phyloP scores from a whole-genome alignment of 2,329 filamentous ascomycete genomes.

The Periconia digitata region DNA sequence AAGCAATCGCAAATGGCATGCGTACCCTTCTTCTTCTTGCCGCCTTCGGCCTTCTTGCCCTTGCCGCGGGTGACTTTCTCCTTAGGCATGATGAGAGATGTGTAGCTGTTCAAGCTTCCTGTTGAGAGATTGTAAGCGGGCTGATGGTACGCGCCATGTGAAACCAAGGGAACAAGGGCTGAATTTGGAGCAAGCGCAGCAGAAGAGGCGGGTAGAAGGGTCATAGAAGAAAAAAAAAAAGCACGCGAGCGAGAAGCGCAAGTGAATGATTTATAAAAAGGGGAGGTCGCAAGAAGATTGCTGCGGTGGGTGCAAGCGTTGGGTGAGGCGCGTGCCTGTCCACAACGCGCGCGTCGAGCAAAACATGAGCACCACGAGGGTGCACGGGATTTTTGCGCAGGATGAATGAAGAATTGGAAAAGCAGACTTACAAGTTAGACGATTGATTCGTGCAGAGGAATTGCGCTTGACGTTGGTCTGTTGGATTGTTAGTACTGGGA shows the following conservation, averaged over 20 bases:
- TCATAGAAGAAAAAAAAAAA: conserved; percentile 4
- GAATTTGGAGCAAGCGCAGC: too few species aligned
- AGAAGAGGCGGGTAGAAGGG: too few species aligned
- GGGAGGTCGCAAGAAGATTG: too few species aligned
- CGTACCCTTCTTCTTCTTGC: conserved; percentile 74
- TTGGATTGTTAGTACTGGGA: conserved; percentile 32
- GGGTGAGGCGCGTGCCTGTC: conserved; percentile 14
- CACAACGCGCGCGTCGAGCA: conserved; percentile 31
- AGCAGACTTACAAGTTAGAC: conserved; percentile 26
- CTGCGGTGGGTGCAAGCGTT: too few species aligned
- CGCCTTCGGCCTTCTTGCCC: conserved; percentile 58
- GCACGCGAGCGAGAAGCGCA: conserved; percentile 1
- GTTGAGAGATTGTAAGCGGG: conserved; percentile 14
- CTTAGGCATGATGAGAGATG: conserved; percentile 63
- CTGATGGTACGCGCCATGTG: conserved; percentile 1
- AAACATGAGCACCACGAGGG: conserved; percentile 35
- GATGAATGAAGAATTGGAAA: conserved; percentile 25
- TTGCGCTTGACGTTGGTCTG: conserved; percentile 28
- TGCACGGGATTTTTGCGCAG: conserved; percentile 26
- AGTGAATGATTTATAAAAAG: too few species aligned
- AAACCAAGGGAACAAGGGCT: too few species aligned
- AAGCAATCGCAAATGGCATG: conserved; percentile 7
- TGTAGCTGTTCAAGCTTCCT: conserved; percentile 10
- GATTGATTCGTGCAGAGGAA: conserved; percentile 13
- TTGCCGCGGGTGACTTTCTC: conserved; percentile 65